phyloP scores from a whole-genome alignment of 129 eudicot genomes.

The Flaveria robusta region DNA sequence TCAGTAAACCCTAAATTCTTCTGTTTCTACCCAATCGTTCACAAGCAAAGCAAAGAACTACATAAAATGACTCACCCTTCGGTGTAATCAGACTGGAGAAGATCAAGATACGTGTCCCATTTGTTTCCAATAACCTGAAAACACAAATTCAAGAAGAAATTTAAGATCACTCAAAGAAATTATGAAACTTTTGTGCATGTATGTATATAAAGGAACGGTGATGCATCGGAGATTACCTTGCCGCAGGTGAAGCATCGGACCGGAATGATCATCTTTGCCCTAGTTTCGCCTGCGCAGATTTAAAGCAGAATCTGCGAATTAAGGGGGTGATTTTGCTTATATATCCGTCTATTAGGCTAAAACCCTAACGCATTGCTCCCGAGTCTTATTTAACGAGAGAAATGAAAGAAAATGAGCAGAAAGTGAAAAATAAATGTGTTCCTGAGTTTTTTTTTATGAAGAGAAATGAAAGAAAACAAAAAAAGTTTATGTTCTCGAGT shows the following conservation, averaged over 20 bases:
- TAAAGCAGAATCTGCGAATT: constrained; percentile 16
- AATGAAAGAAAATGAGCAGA: too few relatives aligned
- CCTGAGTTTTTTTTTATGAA: too few relatives aligned
- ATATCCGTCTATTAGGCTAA: not conserved
- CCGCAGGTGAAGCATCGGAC: constrained; percentile 92
- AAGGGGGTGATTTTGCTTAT: constrained; percentile 3
- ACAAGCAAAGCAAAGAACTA: not conserved
- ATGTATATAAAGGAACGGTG: not conserved
- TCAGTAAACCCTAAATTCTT: constrained; percentile 10
- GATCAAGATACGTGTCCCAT: constrained; percentile 93
- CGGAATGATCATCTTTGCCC: constrained; percentile 72
- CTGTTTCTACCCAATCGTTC: not conserved
- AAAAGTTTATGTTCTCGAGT: too few relatives aligned
- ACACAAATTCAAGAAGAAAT: constrained; percentile 12
- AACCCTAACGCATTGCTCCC: too few relatives aligned
- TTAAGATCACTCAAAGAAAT: not conserved
- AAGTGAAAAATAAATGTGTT: too few relatives aligned
- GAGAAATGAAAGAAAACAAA: too few relatives aligned
- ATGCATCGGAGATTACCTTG: constrained; percentile 45
- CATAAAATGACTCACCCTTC: constrained; percentile 61
- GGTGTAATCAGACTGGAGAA: constrained; percentile 86
- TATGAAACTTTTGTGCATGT: not conserved
- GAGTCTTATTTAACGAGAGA: too few relatives aligned
- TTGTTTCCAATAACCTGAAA: constrained; percentile 90
- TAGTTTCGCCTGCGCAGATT: constrained; percentile 25